These are phyloP conservation scores for Ophiosphaerella herpotricha DNA, from an alignment of 2,329 filamentous ascomycete genomes.

Conservation along the genomic window DNA sequence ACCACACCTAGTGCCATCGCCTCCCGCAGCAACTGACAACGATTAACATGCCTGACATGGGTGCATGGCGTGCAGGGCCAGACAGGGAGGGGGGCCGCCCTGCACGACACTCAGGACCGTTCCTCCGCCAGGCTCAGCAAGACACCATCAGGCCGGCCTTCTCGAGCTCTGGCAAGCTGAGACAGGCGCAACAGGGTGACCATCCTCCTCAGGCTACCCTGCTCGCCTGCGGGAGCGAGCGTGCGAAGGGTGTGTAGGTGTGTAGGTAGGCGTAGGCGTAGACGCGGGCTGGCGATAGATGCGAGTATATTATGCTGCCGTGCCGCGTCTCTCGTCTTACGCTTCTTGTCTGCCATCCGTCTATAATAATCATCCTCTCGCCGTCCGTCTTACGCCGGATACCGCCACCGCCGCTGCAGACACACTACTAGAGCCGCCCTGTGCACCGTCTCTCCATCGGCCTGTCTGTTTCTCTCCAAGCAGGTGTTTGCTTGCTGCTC, in stretches of 20 bases:
- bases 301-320: slow-evolving; percentile 21
- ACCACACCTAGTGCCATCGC: slow-evolving; percentile 14
- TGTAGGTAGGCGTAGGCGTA: not conserved
- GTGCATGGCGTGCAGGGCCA: not conserved
- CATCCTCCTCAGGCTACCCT: slow-evolving; percentile 37
- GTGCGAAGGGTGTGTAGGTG: not conserved
- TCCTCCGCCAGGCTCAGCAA: too few relatives aligned
- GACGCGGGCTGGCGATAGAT: too few relatives aligned
- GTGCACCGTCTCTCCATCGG: too few relatives aligned
- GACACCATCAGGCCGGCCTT: too few relatives aligned
- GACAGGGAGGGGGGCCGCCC: not conserved
- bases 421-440: too few relatives aligned
- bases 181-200: slow-evolving; percentile 32
- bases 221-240: slow-evolving; percentile 14
- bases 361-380: too few relatives aligned
- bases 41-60: too few relatives aligned
- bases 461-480: slow-evolving; percentile 5
- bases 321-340: slow-evolving; percentile 11
- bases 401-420: too few relatives aligned
- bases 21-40: slow-evolving; percentile 16
- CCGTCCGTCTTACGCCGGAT: too few relatives aligned
- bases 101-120: too few relatives aligned
- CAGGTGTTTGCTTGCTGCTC: not conserved
- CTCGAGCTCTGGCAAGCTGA: slow-evolving; percentile 13
- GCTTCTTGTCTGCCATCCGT: too few relatives aligned